Evolutionary conservation across 495 filamentous ascomycete genomes (phyloP).

Genomic region (Chaetomium tenue): DNA sequence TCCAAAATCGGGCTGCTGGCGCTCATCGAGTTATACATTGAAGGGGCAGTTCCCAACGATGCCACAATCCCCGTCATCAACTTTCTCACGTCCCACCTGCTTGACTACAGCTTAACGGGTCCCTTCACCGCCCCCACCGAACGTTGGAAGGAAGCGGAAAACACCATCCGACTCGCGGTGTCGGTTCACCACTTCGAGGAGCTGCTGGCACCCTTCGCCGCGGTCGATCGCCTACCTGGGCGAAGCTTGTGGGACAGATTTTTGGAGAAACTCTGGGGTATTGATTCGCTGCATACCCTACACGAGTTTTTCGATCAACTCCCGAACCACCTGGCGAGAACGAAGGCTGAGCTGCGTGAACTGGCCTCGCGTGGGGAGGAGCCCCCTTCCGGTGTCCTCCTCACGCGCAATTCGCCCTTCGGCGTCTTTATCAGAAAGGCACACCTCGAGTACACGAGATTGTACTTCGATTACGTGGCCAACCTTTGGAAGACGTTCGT

Average conservation of each 20-base stretch:
- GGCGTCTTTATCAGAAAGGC: slow-evolving; percentile 79
- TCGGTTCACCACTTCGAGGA: slow-evolving; percentile 67
- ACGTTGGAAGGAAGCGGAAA: slow-evolving; percentile 43
- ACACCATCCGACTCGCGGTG: slow-evolving; percentile 52
- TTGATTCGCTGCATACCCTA: slow-evolving; percentile 75
- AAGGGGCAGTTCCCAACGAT: slow-evolving; percentile 67
- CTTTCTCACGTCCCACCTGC: slow-evolving; percentile 74
- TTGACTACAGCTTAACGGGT: slow-evolving; percentile 44
- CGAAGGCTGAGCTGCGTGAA: slow-evolving; percentile 53
- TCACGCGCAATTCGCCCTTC: slow-evolving; percentile 69
- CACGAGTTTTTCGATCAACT: slow-evolving; percentile 67
- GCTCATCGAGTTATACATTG: slow-evolving; percentile 75
- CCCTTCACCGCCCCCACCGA: slow-evolving; percentile 24
- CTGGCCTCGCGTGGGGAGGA: slow-evolving; percentile 39
- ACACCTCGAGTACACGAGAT: slow-evolving; percentile 71
- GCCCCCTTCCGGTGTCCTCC: slow-evolving; percentile 48
- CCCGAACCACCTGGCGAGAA: slow-evolving; percentile 57
- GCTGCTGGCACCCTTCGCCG: slow-evolving; percentile 54
- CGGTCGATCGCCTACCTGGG: slow-evolving; percentile 68
- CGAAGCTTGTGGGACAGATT: slow-evolving; percentile 82
- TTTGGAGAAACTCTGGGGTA: slow-evolving; percentile 76
- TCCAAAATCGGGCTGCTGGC: slow-evolving; percentile 79
- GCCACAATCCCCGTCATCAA: slow-evolving; percentile 80
- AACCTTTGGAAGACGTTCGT: slow-evolving; percentile 78
- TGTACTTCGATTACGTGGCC: slow-evolving; percentile 74